Conservation (phyloP, 441 rosid genomes). For the Pelargonium citronellum region DNA sequence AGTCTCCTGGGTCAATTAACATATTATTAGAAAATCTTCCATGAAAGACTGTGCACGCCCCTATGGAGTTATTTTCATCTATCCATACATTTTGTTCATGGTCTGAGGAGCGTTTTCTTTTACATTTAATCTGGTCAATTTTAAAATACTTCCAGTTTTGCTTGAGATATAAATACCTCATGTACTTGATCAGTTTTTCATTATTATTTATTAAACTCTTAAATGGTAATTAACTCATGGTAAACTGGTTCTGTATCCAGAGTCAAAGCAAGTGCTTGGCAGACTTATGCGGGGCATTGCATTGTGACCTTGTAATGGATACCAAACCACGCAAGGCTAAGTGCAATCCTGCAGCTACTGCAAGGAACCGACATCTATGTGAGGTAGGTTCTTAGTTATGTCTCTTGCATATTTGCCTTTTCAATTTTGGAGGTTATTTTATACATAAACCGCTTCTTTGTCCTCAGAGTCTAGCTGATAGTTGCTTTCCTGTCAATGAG, state of each 20-base stretch:
- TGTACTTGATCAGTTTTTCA: neutral
- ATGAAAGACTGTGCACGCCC: too few relatives aligned
- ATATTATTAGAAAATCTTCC: too few relatives aligned
- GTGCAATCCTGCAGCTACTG: slow-evolving; percentile 52
- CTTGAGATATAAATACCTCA: neutral
- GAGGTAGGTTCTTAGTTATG: slow-evolving; percentile 31
- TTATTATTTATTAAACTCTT: neutral
- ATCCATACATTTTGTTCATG: too few relatives aligned
- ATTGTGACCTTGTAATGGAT: slow-evolving; percentile 40
- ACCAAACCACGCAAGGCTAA: slow-evolving; percentile 28
- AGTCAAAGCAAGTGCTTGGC: slow-evolving; percentile 44
- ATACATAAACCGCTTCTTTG: slow-evolving; percentile 2
- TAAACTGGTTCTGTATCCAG: slow-evolving; percentile 28
- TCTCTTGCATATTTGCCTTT: neutral
- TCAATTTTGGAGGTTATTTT: neutral
- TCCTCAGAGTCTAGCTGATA: slow-evolving; percentile 46
- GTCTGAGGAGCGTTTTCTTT: too few relatives aligned
- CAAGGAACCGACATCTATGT: slow-evolving; percentile 43
- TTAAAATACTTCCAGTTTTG: neutral
- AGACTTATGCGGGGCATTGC: slow-evolving; percentile 49
- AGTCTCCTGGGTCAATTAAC: too few relatives aligned
- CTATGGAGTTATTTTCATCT: too few relatives aligned
- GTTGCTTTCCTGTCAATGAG: slow-evolving; percentile 41
- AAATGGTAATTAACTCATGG: slow-evolving; percentile 14
- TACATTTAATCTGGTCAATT: too few relatives aligned